Evolutionary conservation across 2,329 filamentous ascomycete species (phyloP), one percentile per base, ranked within the genome.

Genomic region (Fusarium sacchari): DNA sequence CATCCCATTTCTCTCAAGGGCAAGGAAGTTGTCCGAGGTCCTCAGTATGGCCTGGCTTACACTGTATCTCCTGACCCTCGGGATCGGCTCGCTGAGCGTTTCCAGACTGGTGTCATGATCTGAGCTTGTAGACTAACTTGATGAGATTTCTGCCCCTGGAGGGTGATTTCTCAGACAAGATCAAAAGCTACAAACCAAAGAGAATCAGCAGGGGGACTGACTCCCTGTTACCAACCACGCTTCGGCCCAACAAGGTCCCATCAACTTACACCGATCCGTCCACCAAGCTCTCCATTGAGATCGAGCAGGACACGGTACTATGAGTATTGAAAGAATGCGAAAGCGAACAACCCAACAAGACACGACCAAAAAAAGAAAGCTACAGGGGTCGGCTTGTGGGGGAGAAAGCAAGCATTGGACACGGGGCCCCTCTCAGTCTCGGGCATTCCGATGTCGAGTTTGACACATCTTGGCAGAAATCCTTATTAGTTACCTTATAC

Each of bases 121-220:
- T 76, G 52, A 68, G 46, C 59, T 44, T 43, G 6, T n/a, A 36
- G n/a, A n/a, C n/a, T n/a, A n/a, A n/a, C n/a, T 22, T 26, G 34
- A 64, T 40, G 60, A 60, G 72, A 57, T 43, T 47, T 39, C 81
- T 78, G 13, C 79, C 82, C 22, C 77, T 77, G 24, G 80, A 80
- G 58, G 85, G 83, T 75, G 82, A 80, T 22, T 78, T 77, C 64
- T 80, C 84, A 18, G 83, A 84, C 44, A 83, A 82, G 40, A 74
- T 84, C 43, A 83, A 83, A 83, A 85, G 39, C 17, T 22, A 40
- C 37, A 56, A 47, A 26, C 28, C 47, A 36, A n/a, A 34, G 9
- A 34, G 9, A 49, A 53, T 18, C 50, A 44, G 39, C 50, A 34
- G 34, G 22, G 22, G 22, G 22, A 37, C 4, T 22, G 34, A 14